phyloP scores from a whole-genome alignment of 139 green algal genomes.

The Chlorella sp. region DNA sequence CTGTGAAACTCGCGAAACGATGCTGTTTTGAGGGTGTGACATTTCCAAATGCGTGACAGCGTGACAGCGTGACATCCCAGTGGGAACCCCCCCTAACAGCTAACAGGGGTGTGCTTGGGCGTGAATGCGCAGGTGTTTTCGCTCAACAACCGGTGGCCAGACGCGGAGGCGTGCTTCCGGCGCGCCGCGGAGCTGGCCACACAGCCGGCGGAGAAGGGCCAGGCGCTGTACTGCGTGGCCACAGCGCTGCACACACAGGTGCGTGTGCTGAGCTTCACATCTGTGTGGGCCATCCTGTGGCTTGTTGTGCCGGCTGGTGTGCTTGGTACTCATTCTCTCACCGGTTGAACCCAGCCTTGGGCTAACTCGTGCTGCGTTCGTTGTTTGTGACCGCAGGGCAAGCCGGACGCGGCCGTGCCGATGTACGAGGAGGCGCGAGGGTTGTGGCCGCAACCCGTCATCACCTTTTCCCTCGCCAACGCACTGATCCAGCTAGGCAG shows the following conservation, averaged over 20 bases:
- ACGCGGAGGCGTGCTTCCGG: slow-evolving; percentile 23
- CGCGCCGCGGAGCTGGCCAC: slow-evolving; percentile 10
- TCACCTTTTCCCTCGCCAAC: not conserved
- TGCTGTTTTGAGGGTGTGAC: too few species aligned
- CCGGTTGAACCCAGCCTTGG: not conserved
- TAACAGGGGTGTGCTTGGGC: not conserved
- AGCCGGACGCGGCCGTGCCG: not conserved
- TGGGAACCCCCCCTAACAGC: too few species aligned
- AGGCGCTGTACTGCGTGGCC: slow-evolving; percentile 45
- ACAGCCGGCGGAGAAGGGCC: slow-evolving; percentile 19
- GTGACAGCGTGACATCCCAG: too few species aligned
- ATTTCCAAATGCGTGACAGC: too few species aligned
- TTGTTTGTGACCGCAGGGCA: not conserved
- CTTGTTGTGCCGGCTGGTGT: not conserved
- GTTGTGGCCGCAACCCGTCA: not conserved
- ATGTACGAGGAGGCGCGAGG: not conserved
- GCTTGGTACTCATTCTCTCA: not conserved
- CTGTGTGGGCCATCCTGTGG: too few species aligned
- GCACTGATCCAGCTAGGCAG: not conserved
- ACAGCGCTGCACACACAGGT: slow-evolving; percentile 35
- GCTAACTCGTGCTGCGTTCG: not conserved
- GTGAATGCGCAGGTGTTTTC: slow-evolving; percentile 17
- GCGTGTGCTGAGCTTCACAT: not conserved
- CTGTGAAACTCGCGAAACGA: too few species aligned
- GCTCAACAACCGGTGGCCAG: slow-evolving; percentile 14